Evolutionary conservation across 2,329 filamentous ascomycete genomes (phyloP), one percentile per base, ranked within the genome.

Genomic region (Penicillium rolfsii): DNA sequence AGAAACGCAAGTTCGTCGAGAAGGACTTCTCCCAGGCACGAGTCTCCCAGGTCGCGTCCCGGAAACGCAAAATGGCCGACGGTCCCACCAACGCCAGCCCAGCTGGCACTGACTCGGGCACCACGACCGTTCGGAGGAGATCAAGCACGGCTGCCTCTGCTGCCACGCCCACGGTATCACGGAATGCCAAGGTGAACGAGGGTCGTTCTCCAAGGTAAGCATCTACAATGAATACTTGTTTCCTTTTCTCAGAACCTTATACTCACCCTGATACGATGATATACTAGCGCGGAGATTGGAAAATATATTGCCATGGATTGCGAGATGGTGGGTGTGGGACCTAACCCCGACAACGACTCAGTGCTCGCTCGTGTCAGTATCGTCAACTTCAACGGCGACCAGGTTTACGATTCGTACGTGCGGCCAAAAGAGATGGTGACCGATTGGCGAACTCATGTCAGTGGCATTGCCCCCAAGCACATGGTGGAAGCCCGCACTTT

Each of bases 261-360:
- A 22, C 52, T 22, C 19, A 22, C 19, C 19, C 19, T 54, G 5
- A 54, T 22, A 2, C 36, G 5, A 22, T 8, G 5, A n/a, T 36
- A 73, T 64, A 76, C 80, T 26, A 85, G 83, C 5, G 79, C 89
- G 38, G 86, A 92, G 56, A 80, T 93, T 22, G 95, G 94, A 55
- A 96, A 95, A 82, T 99, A 96, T 75, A 80, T 99, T 45, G 90
- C 91, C 22, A 86, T 99, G 50, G 95, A 99, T 80, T 99, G 95
- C 77, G 95, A 99, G 79, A 99, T 99, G 95, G 95, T 99, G 28
- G 95, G 94, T 52, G 87, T 96, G 0, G 85, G 86, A 0, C 79
- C 78, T 2, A 76, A 80, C 77, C 86, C 85, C 3, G 87, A 87
- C 54, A 85, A 87, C 24, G 83, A 89, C 72, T 93, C 91, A 38